These are phyloP conservation scores for Sequoiadendron giganteum DNA, from an alignment of 75 land plant genomes.

Conservation along the genomic window DNA sequence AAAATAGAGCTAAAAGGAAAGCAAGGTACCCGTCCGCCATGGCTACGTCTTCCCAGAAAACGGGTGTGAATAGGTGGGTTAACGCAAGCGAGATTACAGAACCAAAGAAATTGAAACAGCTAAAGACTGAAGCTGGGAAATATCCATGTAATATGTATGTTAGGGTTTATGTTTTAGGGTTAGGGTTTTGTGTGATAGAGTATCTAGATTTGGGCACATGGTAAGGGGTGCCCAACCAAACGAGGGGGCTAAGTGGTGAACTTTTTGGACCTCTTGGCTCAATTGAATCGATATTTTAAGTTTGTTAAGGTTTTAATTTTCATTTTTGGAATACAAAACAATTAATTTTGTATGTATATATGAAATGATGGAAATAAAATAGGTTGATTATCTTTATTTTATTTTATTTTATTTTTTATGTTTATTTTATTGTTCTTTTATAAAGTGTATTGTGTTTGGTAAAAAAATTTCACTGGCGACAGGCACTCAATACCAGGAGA, in stretches of 20 bases:
- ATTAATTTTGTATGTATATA: too few species aligned
- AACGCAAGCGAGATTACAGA: neutral
- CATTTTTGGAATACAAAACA: too few species aligned
- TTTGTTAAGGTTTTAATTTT: too few species aligned
- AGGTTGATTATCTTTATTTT: too few species aligned
- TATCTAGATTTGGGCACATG: neutral
- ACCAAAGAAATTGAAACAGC: neutral
- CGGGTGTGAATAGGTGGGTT: neutral
- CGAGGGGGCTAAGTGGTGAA: neutral
- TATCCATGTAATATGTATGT: neutral
- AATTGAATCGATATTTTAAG: neutral
- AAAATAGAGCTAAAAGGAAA: neutral
- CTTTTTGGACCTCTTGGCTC: too few species aligned
- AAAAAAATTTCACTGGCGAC: too few species aligned
- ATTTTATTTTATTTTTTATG: too few species aligned
- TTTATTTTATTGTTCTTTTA: too few species aligned
- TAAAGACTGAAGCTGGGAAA: neutral
- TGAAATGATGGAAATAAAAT: too few species aligned
- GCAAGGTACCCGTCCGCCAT: conserved; percentile 2
- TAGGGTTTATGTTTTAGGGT: neutral
- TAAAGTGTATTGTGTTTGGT: too few species aligned
- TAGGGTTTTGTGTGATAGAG: neutral
- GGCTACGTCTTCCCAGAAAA: neutral
- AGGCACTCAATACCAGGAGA: too few species aligned
- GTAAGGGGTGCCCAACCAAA: neutral